These are phyloP conservation scores for Solanum medicagineum DNA, from an alignment of 257 asterid species.

Conservation along the genomic window DNA sequence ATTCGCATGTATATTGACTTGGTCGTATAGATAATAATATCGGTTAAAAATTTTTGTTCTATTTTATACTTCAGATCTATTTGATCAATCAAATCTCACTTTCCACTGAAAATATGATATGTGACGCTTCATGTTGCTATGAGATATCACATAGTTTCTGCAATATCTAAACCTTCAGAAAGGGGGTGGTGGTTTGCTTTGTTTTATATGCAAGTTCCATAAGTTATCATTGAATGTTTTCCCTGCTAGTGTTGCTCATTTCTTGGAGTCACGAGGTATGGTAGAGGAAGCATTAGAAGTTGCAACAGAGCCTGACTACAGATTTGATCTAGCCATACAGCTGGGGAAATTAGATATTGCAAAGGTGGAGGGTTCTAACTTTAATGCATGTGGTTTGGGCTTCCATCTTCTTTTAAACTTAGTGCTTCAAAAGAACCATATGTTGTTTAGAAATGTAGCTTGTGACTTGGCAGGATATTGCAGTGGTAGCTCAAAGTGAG, in stretches of 20 bases:
- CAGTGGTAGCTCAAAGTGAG: constrained; percentile 63
- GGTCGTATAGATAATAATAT: background rate
- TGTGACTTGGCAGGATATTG: constrained; percentile 62
- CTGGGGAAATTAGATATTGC: constrained; percentile 83
- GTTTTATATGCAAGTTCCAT: background rate
- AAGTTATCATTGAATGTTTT: background rate
- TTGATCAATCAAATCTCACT: background rate
- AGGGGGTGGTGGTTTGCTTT: background rate
- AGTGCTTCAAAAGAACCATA: background rate
- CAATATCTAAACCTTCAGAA: background rate
- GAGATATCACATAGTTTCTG: background rate
- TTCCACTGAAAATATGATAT: background rate
- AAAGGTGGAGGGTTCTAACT: constrained; percentile 34
- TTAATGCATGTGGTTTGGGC: background rate
- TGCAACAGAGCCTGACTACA: constrained; percentile 97
- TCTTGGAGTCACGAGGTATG: constrained; percentile 97
- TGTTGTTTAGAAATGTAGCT: background rate
- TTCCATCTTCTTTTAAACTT: background rate
- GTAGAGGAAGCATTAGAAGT: constrained; percentile 83
- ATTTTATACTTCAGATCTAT: background rate
- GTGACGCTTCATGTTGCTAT: background rate
- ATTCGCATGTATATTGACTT: background rate
- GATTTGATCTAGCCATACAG: constrained; percentile 93
- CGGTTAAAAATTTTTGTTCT: background rate
- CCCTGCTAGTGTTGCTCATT: constrained; percentile 66